A percentile compares a stretch with the other conserved stretches of the same genome.
Conservation (phyloP, 2,329 filamentous ascomycete genomes). For the Trichoderma gracile region DNA sequence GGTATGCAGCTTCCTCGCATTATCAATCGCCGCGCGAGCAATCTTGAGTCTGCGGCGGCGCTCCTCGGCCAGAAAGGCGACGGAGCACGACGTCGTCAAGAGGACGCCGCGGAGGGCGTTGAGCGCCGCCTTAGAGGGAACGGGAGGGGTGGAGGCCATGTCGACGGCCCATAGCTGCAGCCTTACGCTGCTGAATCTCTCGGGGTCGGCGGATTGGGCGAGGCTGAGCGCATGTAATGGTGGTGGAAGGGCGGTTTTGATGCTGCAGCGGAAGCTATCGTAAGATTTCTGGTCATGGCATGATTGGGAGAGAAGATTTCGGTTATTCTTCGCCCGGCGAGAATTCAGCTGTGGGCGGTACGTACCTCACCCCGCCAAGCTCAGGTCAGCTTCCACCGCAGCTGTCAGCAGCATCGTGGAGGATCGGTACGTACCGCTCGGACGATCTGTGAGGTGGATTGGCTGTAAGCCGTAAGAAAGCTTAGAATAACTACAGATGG, state of each 20-base stretch:
- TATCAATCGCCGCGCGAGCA: constrained; percentile 52
- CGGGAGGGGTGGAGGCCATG: constrained; percentile 51
- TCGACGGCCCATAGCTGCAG: constrained; percentile 34
- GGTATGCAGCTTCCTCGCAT: constrained; percentile 53
- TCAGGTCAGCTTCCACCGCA: not conserved
- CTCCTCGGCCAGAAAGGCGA: constrained; percentile 57
- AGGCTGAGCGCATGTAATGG: constrained; percentile 14
- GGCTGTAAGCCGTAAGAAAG: not conserved
- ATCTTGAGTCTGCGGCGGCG: constrained; percentile 56
- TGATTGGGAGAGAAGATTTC: constrained; percentile 21
- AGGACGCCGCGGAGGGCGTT: constrained; percentile 57
- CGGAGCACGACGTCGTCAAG: constrained; percentile 58
- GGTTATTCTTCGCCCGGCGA: constrained; percentile 23
- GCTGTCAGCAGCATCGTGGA: not conserved
- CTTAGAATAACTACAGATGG: not conserved
- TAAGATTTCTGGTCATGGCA: constrained; percentile 26
- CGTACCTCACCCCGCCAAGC: constrained; percentile 22
- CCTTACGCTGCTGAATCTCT: not conserved
- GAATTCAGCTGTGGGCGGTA: constrained; percentile 16
- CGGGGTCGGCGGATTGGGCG: not conserved
- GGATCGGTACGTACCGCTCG: constrained; percentile 4
- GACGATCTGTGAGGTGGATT: not conserved
- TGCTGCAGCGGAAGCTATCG: constrained; percentile 4
- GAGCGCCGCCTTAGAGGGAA: constrained; percentile 57
- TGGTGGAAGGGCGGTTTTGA: constrained; percentile 1